Base-by-base conservation (phyloP, 805 yeast genomes). In the Ogataea corticis region DNA sequence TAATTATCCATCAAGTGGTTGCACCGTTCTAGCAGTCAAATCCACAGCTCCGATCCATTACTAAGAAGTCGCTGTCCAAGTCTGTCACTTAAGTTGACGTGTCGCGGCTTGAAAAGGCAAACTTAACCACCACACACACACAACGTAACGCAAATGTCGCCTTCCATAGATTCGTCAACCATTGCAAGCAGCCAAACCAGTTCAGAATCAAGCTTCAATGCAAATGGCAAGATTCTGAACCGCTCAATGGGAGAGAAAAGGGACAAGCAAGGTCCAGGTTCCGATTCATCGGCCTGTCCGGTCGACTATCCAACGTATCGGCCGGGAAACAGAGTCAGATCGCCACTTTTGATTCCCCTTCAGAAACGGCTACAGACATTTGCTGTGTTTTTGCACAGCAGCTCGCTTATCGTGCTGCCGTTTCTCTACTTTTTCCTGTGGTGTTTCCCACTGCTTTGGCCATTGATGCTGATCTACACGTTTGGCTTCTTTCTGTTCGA, bases 351-450 rank as follows among this genome's bases (percentile, higher is more conserved):
- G 14, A 76, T 82, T 2, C 87, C 92, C 1, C 54, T 77, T 41
- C 57, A 65, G 21, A 70, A 83, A 49, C 67, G 96, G 39, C 57
- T 81, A 14, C 84, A 89, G 53, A 87, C 92, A 0, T 56, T 83
- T 3, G 80, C 81, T 1, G 78, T 88, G 12, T 72, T 87, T 2
- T 77, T 88, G 79, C 96, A 89, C 64, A 77, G 85, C 2, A 72
- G 87, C 14, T 75, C 87, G 4, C 81, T 87, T 25, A 85, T 95
- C 1, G 60, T 76, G 1, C 73, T 83, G 38, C 63, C 77, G 2
- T 68, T 79, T 7, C 41, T 82, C 3, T 81, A 83, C 52, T 72
- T 88, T 42, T 66, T 80, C 10, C 56, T 79, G 1, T 71, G 85
- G 67, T 73, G 90, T 0, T 68, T 76, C 38, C 62, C 61, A 3